These are phyloP conservation scores for Penicillium sp. DNA, from an alignment of 2,329 filamentous ascomycete species.

Conservation along the genomic window DNA sequence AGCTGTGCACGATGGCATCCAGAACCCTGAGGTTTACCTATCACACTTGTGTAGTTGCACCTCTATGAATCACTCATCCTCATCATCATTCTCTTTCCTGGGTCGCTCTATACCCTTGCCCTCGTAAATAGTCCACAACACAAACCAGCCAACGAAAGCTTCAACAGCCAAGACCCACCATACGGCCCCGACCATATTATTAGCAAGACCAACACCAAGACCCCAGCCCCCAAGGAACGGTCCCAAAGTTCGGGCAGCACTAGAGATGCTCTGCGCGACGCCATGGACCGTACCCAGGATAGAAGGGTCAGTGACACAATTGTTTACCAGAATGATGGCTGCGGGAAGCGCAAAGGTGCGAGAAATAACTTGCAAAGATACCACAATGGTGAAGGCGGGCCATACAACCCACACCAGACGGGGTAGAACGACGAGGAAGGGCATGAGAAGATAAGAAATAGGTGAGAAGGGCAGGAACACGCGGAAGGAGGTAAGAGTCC, in stretches of 20 bases:
- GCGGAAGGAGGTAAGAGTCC: slow-evolving; percentile 69
- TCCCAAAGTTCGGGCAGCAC: slow-evolving; percentile 57
- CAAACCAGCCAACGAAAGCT: slow-evolving; percentile 58
- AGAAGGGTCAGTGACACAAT: slow-evolving; percentile 58
- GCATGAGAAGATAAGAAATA: slow-evolving; percentile 67
- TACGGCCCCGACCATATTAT: slow-evolving; percentile 57
- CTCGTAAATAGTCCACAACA: slow-evolving; percentile 65
- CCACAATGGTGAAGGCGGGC: slow-evolving; percentile 64
- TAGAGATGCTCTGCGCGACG: slow-evolving; percentile 58
- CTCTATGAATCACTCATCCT: slow-evolving; percentile 11
- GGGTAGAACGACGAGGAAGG: slow-evolving; percentile 70
- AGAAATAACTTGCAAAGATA: slow-evolving; percentile 70
- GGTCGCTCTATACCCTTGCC: slow-evolving; percentile 62
- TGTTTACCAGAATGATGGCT: slow-evolving; percentile 62
- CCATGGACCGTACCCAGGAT: slow-evolving; percentile 63
- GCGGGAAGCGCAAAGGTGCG: slow-evolving; percentile 69
- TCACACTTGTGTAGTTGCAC: too few species aligned
- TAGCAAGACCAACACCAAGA: slow-evolving; percentile 55
- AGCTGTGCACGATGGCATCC: too few species aligned
- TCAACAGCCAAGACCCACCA: slow-evolving; percentile 62
- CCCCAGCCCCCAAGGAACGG: slow-evolving; percentile 58
- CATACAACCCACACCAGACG: slow-evolving; percentile 59
- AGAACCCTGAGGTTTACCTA: too few species aligned
- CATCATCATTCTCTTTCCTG: slow-evolving; percentile 21
- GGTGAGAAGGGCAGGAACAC: slow-evolving; percentile 71